Conservation (phyloP, 805 yeast species). For the Spathaspora boniae region DNA sequence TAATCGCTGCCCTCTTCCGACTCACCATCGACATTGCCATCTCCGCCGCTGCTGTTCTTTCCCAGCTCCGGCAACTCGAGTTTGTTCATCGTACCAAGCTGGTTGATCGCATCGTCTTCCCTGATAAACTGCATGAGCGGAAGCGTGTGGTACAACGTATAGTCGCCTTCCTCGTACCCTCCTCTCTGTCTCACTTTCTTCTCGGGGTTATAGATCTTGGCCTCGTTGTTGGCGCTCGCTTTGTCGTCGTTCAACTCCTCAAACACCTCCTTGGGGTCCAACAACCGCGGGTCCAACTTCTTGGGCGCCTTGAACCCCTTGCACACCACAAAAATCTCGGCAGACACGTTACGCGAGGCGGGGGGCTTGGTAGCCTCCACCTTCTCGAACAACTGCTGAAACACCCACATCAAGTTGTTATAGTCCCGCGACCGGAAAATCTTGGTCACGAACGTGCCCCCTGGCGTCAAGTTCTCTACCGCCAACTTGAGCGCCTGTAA, state of each 20-base stretch:
- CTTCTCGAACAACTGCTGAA: conserved; percentile 90
- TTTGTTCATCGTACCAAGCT: conserved; percentile 69
- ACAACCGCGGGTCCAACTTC: conserved; percentile 84
- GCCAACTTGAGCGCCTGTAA: conserved; percentile 92
- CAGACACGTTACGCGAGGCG: conserved; percentile 97
- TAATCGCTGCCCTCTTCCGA: conserved; percentile 47
- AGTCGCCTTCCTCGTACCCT: conserved; percentile 96
- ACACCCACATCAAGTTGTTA: conserved; percentile 95
- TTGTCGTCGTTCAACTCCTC: conserved; percentile 77
- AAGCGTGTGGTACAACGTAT: conserved; percentile 63
- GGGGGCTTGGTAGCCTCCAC: conserved; percentile 99
- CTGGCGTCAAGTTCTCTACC: conserved; percentile 83
- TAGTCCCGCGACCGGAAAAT: conserved; percentile 98
- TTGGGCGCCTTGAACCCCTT: conserved; percentile 95
- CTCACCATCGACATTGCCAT: too few relatives aligned
- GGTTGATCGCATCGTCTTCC: conserved; percentile 77
- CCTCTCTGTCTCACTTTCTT: conserved; percentile 84
- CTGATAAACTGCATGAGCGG: conserved; percentile 78
- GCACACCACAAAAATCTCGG: conserved; percentile 97
- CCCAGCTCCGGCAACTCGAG: conserved; percentile 55
- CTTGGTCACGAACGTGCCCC: conserved; percentile 95
- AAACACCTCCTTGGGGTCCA: conserved; percentile 91
- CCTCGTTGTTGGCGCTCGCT: conserved; percentile 72
- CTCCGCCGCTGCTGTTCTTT: too few relatives aligned
- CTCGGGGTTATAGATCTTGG: conserved; percentile 93